Evolutionary conservation across 2,329 filamentous ascomycete species (phyloP).

Genomic region (Verticillium zaregamsianum): DNA sequence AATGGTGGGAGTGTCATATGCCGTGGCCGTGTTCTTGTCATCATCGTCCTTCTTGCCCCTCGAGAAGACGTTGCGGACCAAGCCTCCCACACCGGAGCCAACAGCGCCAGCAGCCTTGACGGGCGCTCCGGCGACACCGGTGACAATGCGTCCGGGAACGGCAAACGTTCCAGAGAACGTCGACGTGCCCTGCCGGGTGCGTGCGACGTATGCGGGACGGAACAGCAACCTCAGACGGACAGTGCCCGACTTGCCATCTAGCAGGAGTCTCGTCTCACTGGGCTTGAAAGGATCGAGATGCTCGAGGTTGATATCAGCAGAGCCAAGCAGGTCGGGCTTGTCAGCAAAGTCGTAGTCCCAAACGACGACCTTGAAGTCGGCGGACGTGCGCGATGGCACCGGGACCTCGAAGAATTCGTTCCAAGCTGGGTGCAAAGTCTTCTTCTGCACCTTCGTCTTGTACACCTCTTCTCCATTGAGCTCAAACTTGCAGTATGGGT

Average conservation of each 20-base stretch:
- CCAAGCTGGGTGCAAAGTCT: conserved; percentile 91
- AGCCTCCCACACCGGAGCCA: conserved; percentile 76
- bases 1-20: conserved; percentile 29
- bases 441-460: conserved; percentile 96
- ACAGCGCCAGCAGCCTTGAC: conserved; percentile 87
- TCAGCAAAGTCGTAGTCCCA: conserved; percentile 98
- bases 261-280: conserved; percentile 66
- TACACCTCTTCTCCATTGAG: conserved; percentile 85
- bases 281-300: conserved; percentile 80
- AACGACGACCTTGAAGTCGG: conserved; percentile 77
- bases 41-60: conserved; percentile 59
- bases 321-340: conserved; percentile 87
- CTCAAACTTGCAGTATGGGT: conserved; percentile 93
- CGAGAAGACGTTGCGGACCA: conserved; percentile 59
- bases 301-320: conserved; percentile 69
- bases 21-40: conserved; percentile 35
- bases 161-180: conserved; percentile 92
- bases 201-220: conserved; percentile 85
- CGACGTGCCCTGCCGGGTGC: conserved; percentile 82
- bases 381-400: conserved; percentile 77
- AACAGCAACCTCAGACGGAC: conserved; percentile 84
- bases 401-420: conserved; percentile 91
- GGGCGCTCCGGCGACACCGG: conserved; percentile 76
- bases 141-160: conserved; percentile 81
- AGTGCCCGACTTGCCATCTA: conserved; percentile 87